A percentile compares a stretch with the other conserved stretches of the same genome.
These are phyloP conservation scores for Debaryomyces tyrocola DNA, from an alignment of 805 yeast species.

Conservation along the genomic window DNA sequence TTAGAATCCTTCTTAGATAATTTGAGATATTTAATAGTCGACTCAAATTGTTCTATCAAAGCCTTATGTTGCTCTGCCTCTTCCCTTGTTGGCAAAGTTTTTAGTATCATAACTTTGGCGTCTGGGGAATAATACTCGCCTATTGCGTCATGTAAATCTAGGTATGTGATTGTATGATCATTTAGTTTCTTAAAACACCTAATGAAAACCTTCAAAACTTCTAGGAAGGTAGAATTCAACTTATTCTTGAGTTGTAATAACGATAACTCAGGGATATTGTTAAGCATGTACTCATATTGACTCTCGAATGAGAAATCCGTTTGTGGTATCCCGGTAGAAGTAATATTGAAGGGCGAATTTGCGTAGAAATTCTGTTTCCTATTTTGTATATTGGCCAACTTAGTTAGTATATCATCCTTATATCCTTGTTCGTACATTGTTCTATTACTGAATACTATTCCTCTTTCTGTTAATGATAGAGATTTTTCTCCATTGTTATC, in stretches of 20 bases:
- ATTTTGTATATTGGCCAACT: conserved; percentile 9
- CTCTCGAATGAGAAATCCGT: conserved; percentile 18
- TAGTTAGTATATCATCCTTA: conserved; percentile 23
- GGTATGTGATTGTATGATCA: conserved; percentile 21
- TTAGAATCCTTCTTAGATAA: conserved; percentile 10
- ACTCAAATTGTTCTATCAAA: conserved; percentile 33
- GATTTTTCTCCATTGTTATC: conserved; percentile 31
- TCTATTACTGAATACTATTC: conserved; percentile 31
- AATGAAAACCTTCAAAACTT: conserved; percentile 33
- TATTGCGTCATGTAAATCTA: conserved; percentile 28
- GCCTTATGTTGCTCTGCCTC: conserved; percentile 32
- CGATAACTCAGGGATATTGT: conserved; percentile 27
- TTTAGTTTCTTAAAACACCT: conserved; percentile 30
- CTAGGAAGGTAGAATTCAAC: conserved; percentile 36
- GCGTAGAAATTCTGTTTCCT: conserved; percentile 21
- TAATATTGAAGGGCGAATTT: conserved; percentile 30
- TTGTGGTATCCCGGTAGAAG: conserved; percentile 14
- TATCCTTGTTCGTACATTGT: conserved; percentile 28
- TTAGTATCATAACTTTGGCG: conserved; percentile 13
- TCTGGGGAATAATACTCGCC: conserved; percentile 20
- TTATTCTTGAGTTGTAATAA: conserved; percentile 29
- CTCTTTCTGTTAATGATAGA: conserved; percentile 23
- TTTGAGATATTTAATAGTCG: conserved; percentile 19
- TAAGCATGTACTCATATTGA: conserved; percentile 23
- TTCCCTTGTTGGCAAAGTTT: conserved; percentile 24